Conservation (phyloP, 2,329 filamentous ascomycete genomes). For the Colletotrichum lindemuthianum region DNA sequence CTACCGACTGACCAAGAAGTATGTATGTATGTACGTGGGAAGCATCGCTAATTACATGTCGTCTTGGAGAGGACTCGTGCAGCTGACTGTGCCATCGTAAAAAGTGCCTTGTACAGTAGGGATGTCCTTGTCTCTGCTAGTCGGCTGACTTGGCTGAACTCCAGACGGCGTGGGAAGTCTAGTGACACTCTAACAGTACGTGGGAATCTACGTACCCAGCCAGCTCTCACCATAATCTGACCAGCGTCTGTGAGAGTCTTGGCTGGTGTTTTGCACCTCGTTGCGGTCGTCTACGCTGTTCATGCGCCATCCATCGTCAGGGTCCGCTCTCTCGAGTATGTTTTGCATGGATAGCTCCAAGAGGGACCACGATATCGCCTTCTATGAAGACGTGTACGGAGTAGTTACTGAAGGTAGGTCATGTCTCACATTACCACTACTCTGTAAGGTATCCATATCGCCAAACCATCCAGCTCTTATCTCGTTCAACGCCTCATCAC, state of each 20-base stretch:
- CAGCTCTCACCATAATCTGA: too few relatives aligned
- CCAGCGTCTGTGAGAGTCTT: conserved; percentile 17
- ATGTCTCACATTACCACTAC: too few relatives aligned
- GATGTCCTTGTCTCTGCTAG: conserved; percentile 19
- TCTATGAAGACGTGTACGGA: too few relatives aligned
- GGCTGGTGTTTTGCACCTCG: background rate
- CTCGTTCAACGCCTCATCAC: background rate
- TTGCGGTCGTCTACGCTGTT: conserved; percentile 11
- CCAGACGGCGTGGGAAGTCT: conserved; percentile 5
- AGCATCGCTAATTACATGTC: too few relatives aligned
- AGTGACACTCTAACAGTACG: background rate
- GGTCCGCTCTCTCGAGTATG: background rate
- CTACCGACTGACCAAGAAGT: too few relatives aligned
- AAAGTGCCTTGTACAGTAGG: background rate
- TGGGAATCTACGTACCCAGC: too few relatives aligned
- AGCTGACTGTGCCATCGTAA: too few relatives aligned
- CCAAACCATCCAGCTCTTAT: background rate
- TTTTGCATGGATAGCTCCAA: background rate
- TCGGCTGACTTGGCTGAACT: conserved; percentile 34
- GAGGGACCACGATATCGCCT: too few relatives aligned
- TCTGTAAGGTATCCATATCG: too few relatives aligned
- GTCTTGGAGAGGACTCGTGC: too few relatives aligned
- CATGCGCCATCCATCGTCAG: conserved; percentile 17
- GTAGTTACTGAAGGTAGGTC: too few relatives aligned
- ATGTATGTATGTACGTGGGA: too few relatives aligned